Evolutionary conservation across 805 yeast genomes (phyloP).

Genomic region (Yamadazyma scolyti): DNA sequence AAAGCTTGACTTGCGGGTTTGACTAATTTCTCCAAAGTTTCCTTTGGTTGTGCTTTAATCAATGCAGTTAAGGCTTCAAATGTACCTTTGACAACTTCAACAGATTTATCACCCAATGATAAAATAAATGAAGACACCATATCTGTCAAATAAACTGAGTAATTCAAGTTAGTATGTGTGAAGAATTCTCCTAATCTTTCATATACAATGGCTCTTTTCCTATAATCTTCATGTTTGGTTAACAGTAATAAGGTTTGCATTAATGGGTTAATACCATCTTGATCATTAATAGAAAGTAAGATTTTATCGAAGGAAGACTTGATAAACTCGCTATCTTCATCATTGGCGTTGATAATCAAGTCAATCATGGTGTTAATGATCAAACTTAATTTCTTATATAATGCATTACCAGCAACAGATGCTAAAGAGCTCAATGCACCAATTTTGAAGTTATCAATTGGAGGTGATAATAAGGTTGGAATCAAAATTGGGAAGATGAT

Average conservation of each 20-base stretch:
- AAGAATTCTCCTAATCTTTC: slow-evolving; percentile 73
- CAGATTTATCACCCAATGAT: slow-evolving; percentile 68
- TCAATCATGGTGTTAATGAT: slow-evolving; percentile 74
- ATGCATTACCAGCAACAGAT: slow-evolving; percentile 82
- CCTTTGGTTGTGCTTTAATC: slow-evolving; percentile 71
- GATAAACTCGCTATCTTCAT: slow-evolving; percentile 39
- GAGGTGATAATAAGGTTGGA: slow-evolving; percentile 78
- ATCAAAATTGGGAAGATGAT: slow-evolving; percentile 90
- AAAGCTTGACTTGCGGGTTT: slow-evolving; percentile 78
- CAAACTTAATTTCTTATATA: slow-evolving; percentile 66
- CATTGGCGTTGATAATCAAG: slow-evolving; percentile 43
- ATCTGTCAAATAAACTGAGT: slow-evolving; percentile 69
- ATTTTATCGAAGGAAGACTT: slow-evolving; percentile 61
- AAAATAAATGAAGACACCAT: slow-evolving; percentile 67
- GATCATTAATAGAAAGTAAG: slow-evolving; percentile 68
- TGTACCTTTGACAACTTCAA: slow-evolving; percentile 59
- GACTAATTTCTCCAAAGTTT: slow-evolving; percentile 70
- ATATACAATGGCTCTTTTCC: slow-evolving; percentile 59
- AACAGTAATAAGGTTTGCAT: slow-evolving; percentile 75
- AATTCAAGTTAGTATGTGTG: slow-evolving; percentile 60
- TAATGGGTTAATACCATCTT: slow-evolving; percentile 79
- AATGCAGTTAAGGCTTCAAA: slow-evolving; percentile 63
- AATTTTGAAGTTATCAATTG: slow-evolving; percentile 83
- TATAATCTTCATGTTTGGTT: slow-evolving; percentile 71
- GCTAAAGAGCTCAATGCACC: slow-evolving; percentile 82